Evolutionary conservation across 768 basidiomycete species (phyloP).

Genomic region (Xerocomus spinulosus): DNA sequence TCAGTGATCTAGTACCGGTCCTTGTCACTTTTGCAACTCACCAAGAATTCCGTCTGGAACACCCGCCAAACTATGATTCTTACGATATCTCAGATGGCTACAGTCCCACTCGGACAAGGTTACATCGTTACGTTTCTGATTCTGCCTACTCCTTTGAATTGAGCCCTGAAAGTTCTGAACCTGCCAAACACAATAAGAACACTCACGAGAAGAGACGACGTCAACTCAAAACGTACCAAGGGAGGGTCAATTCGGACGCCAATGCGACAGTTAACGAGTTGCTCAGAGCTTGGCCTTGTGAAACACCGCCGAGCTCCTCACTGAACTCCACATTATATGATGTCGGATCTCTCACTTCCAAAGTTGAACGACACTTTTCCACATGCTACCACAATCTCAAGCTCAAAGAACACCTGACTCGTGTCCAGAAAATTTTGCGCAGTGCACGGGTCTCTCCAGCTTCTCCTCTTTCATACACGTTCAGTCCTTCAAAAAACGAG

Average conservation of each 20-base stretch:
- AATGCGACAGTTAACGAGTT: slow-evolving; percentile 1
- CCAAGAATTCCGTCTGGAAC: slow-evolving; percentile 3
- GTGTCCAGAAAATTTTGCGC: background rate
- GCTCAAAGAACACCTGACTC: slow-evolving; percentile 1
- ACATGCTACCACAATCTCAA: slow-evolving; percentile 12
- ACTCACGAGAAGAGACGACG: background rate
- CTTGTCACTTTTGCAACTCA: slow-evolving; percentile 29
- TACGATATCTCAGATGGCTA: slow-evolving; percentile 11
- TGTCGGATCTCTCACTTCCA: background rate
- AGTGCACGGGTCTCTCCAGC: background rate
- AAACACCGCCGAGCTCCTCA: slow-evolving; percentile 5
- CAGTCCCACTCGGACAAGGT: background rate
- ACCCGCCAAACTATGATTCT: slow-evolving; percentile 12
- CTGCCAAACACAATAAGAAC: background rate
- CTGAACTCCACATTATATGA: slow-evolving; percentile 2
- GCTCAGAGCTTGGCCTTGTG: slow-evolving; percentile 15
- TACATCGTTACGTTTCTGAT: background rate
- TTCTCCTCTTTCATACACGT: background rate
- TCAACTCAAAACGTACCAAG: slow-evolving; percentile 1
- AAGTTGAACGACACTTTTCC: slow-evolving; percentile 1
- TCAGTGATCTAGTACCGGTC: slow-evolving; percentile 18
- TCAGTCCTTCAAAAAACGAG: background rate
- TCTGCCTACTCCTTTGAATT: background rate
- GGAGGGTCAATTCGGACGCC: background rate
- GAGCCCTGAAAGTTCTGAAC: slow-evolving; percentile 6